A percentile compares a stretch with the other conserved stretches of the same genome.
Conservation (phyloP, 2,329 filamentous ascomycete species). For the Esteya vermicola region DNA sequence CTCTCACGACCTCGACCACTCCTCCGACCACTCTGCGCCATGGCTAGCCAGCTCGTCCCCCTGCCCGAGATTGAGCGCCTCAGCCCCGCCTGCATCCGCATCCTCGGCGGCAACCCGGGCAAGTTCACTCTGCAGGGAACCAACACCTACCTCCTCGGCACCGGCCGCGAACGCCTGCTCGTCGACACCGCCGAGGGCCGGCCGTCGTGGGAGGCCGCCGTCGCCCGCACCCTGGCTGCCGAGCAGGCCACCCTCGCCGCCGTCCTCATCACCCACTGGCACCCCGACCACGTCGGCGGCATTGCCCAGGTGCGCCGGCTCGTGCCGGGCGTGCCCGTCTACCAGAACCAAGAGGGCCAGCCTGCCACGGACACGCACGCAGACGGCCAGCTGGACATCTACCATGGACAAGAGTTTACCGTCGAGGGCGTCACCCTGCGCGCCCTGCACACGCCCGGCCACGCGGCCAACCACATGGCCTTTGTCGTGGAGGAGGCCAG, state of each 20-base stretch:
- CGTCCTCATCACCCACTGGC: slow-evolving; percentile 82
- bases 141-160: slow-evolving; percentile 88
- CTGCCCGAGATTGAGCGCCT: slow-evolving; percentile 66
- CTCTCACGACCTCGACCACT: background rate
- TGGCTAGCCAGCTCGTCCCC: slow-evolving; percentile 46
- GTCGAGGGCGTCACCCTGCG: slow-evolving; percentile 42
- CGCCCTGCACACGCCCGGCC: slow-evolving; percentile 53
- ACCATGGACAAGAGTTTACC: slow-evolving; percentile 33
- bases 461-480: slow-evolving; percentile 56
- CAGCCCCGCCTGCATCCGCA: slow-evolving; percentile 63
- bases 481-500: slow-evolving; percentile 46
- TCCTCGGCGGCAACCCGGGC: slow-evolving; percentile 80
- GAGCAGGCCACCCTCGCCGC: slow-evolving; percentile 56
- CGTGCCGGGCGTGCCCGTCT: slow-evolving; percentile 47
- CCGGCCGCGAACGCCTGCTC: slow-evolving; percentile 57
- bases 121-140: slow-evolving; percentile 69
- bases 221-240: slow-evolving; percentile 49
- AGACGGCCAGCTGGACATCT: slow-evolving; percentile 13
- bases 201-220: slow-evolving; percentile 53
- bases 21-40: slow-evolving; percentile 15
- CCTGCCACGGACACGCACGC: background rate
- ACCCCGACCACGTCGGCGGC: slow-evolving; percentile 72
- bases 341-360: slow-evolving; percentile 37
- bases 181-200: slow-evolving; percentile 83
- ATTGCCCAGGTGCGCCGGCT: slow-evolving; percentile 50